Conservation (phyloP, 371 early-diverging fungal species). For the Basidiobolus heterosporus region DNA sequence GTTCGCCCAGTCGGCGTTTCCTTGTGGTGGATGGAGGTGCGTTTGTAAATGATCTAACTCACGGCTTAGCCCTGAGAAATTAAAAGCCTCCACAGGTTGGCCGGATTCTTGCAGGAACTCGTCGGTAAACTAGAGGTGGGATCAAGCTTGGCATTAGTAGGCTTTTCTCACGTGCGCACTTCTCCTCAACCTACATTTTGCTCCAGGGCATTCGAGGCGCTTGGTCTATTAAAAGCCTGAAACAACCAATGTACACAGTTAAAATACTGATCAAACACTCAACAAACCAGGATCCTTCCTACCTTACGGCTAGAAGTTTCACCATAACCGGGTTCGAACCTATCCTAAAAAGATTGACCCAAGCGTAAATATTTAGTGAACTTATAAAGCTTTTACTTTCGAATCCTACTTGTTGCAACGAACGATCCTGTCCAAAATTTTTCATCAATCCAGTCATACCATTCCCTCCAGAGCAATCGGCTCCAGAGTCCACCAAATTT, state of each 20-base stretch:
- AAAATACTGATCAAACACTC: no score
- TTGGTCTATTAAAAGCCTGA: not conserved
- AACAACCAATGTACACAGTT: no score
- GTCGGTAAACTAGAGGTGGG: conserved; percentile 21
- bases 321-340: not conserved
- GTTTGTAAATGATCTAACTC: conserved; percentile 32
- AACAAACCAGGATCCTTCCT: no score
- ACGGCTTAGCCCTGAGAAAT: conserved; percentile 30
- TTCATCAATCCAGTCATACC: conserved; percentile 59
- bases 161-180: no score
- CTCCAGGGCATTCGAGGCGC: no score
- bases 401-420: conserved; percentile 49
- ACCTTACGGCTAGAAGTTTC: not conserved
- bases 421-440: conserved; percentile 57
- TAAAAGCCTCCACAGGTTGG: conserved; percentile 21
- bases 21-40: conserved; percentile 6
- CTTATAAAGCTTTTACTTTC: no score
- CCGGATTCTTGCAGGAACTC: conserved; percentile 12
- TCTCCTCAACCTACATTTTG: no score
- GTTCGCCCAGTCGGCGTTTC: conserved; percentile 33
- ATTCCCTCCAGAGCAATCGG: conserved; percentile 66
- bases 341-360: conserved; percentile 1
- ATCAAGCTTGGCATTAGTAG: no score
- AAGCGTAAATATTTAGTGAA: no score
- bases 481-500: conserved; percentile 11